These are phyloP conservation scores for Arthrobotrys musiformis DNA, from an alignment of 2,329 filamentous ascomycete genomes.

Conservation along the genomic window DNA sequence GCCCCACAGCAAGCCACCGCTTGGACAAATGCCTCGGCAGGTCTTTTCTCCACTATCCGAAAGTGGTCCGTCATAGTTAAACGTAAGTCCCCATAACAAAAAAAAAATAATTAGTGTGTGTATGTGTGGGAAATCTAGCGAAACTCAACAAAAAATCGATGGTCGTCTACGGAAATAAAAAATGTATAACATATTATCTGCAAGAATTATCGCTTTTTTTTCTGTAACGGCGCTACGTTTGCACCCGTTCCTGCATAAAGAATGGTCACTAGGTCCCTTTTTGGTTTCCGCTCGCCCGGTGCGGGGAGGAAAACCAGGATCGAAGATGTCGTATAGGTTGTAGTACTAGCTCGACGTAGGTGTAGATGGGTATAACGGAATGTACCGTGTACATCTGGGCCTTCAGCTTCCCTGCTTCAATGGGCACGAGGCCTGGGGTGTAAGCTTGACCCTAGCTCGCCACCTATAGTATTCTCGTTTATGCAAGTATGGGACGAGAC, in stretches of 20 bases:
- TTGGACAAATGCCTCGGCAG: conserved; percentile 27
- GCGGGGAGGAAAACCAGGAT: conserved; percentile 26
- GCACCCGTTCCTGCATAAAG: conserved; percentile 50
- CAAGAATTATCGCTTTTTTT: conserved; percentile 17
- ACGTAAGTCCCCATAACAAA: neutral
- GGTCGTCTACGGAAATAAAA: neutral
- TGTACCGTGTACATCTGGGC: conserved; percentile 20
- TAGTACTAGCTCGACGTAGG: neutral
- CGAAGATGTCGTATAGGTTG: neutral
- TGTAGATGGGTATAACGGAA: neutral
- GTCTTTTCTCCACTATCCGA: neutral
- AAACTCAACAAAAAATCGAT: neutral
- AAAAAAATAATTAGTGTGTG: too few relatives aligned
- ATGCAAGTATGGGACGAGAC: conserved; percentile 30
- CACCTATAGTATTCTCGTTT: neutral
- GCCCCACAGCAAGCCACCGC: conserved; percentile 10
- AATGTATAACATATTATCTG: too few relatives aligned
- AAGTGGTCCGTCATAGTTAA: neutral
- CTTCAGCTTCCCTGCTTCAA: neutral
- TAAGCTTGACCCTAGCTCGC: conserved; percentile 7
- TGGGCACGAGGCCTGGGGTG: neutral
- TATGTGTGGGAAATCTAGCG: neutral
- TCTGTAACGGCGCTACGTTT: conserved; percentile 44
- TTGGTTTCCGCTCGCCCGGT: conserved; percentile 48
- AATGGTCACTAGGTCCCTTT: conserved; percentile 21